phyloP scores from a whole-genome alignment of 768 basidiomycete species.

The Clitopilus hobsonii region DNA sequence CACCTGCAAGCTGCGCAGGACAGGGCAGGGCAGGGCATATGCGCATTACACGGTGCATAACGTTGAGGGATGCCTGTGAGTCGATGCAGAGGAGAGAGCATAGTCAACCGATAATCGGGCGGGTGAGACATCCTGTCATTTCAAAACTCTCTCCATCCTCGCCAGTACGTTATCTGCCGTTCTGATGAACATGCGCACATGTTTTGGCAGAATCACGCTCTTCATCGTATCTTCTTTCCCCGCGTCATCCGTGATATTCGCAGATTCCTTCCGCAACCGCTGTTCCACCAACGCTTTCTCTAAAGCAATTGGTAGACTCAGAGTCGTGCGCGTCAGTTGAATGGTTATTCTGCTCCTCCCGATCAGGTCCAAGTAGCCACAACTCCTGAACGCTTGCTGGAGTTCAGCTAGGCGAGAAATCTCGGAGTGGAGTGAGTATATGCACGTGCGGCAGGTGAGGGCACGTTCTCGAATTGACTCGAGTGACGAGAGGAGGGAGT shows the following conservation, averaged over 20 bases:
- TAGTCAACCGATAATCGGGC: background rate
- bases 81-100: background rate
- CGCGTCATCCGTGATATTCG: slow-evolving; percentile 4
- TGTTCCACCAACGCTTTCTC: slow-evolving; percentile 63
- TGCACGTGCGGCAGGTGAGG: slow-evolving; percentile 72
- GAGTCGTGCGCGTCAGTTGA: slow-evolving; percentile 71
- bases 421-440: slow-evolving; percentile 68
- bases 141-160: no score
- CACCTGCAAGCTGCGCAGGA: no score
- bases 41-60: no score
- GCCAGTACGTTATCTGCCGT: no score
- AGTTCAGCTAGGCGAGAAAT: slow-evolving; percentile 78
- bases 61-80: no score
- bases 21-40: no score
- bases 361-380: slow-evolving; percentile 74
- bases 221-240: no score
- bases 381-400: slow-evolving; percentile 68
- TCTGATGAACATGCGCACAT: background rate
- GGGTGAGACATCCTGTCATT: no score
- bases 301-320: slow-evolving; percentile 68
- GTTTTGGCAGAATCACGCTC: background rate
- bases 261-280: slow-evolving; percentile 16
- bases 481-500: slow-evolving; percentile 67
- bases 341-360: slow-evolving; percentile 74
- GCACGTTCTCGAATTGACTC: slow-evolving; percentile 69